A percentile compares a stretch with the other conserved stretches of the same genome.
Conservation (phyloP, 148 eudicot genomes). For the Limonium bicolor region DNA sequence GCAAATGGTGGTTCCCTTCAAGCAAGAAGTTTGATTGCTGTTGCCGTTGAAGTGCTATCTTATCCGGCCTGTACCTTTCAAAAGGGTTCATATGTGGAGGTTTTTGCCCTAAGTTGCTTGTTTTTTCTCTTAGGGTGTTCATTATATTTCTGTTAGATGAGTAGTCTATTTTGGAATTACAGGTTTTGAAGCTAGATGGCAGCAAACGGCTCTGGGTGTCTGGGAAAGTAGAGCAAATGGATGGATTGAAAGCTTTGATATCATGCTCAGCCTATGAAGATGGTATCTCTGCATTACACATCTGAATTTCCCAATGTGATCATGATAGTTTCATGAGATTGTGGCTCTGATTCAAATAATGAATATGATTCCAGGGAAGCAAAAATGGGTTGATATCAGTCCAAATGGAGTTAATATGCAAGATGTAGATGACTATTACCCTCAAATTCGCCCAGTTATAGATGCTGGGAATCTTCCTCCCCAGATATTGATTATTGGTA, state of each 20-base stretch:
- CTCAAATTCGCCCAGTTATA: conserved; percentile 20
- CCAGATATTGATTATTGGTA: conserved; percentile 7
- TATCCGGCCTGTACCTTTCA: conserved; percentile 12
- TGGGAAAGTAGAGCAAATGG: conserved; percentile 14
- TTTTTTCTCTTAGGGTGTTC: background rate
- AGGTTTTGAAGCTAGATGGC: conserved; percentile 17
- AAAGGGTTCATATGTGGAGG: conserved; percentile 34
- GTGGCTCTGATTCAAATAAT: background rate
- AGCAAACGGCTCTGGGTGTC: conserved; percentile 11
- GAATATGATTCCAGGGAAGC: conserved; percentile 9
- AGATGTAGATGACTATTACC: conserved; percentile 7
- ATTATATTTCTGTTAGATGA: background rate
- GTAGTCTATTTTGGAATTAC: conserved; percentile 8
- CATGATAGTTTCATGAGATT: background rate
- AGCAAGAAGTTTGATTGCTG: conserved; percentile 4
- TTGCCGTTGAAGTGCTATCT: conserved; percentile 6
- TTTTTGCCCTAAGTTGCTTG: conserved; percentile 8
- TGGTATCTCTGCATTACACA: no score
- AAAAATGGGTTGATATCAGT: conserved; percentile 17
- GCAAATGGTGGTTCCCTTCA: conserved; percentile 8
- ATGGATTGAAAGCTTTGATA: conserved; percentile 19
- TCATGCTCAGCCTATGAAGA: conserved; percentile 7
- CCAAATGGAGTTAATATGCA: background rate
- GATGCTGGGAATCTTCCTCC: conserved; percentile 13
- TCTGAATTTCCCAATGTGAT: background rate